Conservation (phyloP, 805 yeast species). For the Metschnikowia gelsemii region DNA sequence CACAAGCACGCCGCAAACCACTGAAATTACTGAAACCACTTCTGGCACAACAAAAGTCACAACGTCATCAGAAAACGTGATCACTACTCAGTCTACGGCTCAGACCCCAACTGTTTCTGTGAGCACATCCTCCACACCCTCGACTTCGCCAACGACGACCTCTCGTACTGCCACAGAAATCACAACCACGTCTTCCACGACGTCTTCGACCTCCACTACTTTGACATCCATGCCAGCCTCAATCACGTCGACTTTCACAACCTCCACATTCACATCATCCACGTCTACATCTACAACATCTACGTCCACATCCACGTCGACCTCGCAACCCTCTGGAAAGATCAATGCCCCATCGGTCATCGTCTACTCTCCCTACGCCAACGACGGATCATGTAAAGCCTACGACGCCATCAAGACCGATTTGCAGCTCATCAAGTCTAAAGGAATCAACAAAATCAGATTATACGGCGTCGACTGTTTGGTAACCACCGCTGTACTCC, state of each 20-base stretch:
- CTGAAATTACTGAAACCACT: background rate
- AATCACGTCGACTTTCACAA: too few relatives aligned
- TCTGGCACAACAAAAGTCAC: background rate
- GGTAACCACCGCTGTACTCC: conserved; percentile 61
- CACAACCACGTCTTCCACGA: conserved; percentile 13
- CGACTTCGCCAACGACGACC: conserved; percentile 17
- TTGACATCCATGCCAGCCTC: too few relatives aligned
- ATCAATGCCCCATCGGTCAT: conserved; percentile 53
- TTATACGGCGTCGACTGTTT: conserved; percentile 87
- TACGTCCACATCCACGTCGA: conserved; percentile 16
- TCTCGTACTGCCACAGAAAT: conserved; percentile 21
- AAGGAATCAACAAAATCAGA: conserved; percentile 67
- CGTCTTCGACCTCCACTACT: conserved; percentile 13
- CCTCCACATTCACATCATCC: conserved; percentile 27
- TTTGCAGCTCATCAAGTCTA: conserved; percentile 52
- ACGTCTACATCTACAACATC: conserved; percentile 20
- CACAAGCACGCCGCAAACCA: too few relatives aligned
- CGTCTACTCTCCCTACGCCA: conserved; percentile 77
- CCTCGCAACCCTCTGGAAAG: conserved; percentile 17
- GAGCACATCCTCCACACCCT: conserved; percentile 29
- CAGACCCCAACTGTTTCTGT: conserved; percentile 34
- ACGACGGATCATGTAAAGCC: conserved; percentile 67
- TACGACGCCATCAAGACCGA: conserved; percentile 55
- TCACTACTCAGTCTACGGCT: conserved; percentile 19
- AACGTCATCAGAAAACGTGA: too few relatives aligned